Conservation (phyloP, 2,329 filamentous ascomycete species). For the Zasmidium citrigriseum region DNA sequence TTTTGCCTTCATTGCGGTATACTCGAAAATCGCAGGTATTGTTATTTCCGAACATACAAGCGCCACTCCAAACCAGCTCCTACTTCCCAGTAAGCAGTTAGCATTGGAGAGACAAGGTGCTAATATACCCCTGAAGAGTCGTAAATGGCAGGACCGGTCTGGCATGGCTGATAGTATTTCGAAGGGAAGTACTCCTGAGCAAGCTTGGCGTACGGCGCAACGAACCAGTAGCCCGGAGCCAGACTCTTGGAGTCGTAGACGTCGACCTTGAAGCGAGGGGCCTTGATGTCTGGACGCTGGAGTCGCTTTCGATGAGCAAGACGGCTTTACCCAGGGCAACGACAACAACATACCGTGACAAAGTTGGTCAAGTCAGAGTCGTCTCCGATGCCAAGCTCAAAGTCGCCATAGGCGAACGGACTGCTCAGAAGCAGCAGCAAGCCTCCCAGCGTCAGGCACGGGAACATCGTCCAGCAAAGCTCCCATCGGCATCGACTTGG, state of each 20-base stretch:
- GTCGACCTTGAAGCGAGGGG: constrained; percentile 3
- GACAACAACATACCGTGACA: not conserved
- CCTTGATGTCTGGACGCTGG: constrained; percentile 11
- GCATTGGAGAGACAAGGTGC: not conserved
- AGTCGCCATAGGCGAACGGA: not conserved
- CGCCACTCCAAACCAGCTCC: constrained; percentile 24
- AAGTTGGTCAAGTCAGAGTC: constrained; percentile 1
- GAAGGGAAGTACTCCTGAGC: not conserved
- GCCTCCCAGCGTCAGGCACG: not conserved
- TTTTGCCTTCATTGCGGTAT: not conserved
- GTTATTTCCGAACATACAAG: constrained; percentile 12
- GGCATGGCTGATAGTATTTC: constrained; percentile 2
- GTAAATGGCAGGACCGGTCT: constrained; percentile 8
- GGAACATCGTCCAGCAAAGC: not conserved
- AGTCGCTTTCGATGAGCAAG: not conserved
- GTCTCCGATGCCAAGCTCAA: not conserved
- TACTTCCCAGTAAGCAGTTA: not conserved
- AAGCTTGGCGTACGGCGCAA: constrained; percentile 6
- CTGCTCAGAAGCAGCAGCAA: not conserved
- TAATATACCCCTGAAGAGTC: constrained; percentile 2
- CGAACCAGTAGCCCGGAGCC: constrained; percentile 6
- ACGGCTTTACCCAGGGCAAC: not conserved
- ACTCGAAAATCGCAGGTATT: constrained; percentile 23
- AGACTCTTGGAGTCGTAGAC: not conserved
- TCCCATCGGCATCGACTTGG: not conserved